phyloP scores from a whole-genome alignment of 106 monocot species.

The Phalaenopsis aphrodite region DNA sequence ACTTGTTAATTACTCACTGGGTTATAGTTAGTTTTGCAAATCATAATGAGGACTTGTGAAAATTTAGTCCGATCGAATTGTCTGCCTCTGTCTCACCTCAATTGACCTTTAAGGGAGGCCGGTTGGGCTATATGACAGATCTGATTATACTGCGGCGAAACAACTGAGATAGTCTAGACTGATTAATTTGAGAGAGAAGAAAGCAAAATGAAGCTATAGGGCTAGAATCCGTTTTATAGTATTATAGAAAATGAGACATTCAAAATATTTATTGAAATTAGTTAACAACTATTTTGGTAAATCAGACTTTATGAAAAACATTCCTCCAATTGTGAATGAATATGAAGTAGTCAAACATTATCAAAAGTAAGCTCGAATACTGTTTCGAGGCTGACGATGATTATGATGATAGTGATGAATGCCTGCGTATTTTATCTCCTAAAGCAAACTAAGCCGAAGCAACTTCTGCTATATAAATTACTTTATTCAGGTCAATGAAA shows the following conservation, averaged over 20 bases:
- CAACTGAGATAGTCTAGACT: not conserved
- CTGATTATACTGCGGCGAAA: not conserved
- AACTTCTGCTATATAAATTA: not conserved
- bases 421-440: not conserved
- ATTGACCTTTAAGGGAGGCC: too few species aligned
- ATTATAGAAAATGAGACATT: not conserved
- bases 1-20: too few species aligned
- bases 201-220: not conserved
- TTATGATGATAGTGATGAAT: slow-evolving; percentile 1
- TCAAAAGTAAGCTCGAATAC: not conserved
- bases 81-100: too few species aligned
- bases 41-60: too few species aligned
- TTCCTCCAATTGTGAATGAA: not conserved
- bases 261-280: not conserved
- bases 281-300: not conserved
- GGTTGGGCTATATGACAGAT: not conserved
- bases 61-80: too few species aligned
- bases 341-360: not conserved
- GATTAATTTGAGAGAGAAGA: not conserved
- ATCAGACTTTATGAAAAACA: not conserved
- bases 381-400: not conserved
- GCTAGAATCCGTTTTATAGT: not conserved
- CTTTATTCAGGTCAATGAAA: slow-evolving; percentile 60
- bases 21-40: too few species aligned
- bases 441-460: not conserved